Conservation (phyloP, 805 yeast species). For the Millerago galiae region DNA sequence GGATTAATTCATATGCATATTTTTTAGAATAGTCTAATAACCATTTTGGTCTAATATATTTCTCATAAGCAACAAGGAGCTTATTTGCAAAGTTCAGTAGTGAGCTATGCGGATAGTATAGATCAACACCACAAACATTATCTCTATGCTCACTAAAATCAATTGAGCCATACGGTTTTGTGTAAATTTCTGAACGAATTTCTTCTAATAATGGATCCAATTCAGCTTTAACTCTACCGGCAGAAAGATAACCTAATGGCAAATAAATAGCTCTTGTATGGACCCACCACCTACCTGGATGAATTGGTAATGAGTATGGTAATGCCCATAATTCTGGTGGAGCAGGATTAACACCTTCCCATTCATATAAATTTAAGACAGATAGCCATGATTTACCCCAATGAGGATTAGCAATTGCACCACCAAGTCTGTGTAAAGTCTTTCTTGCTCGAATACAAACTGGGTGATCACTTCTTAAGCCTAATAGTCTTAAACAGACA, state of each 20-base stretch:
- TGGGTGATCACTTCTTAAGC: slow-evolving; percentile 66
- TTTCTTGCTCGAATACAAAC: slow-evolving; percentile 71
- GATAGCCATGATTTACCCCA: slow-evolving; percentile 98
- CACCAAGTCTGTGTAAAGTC: slow-evolving; percentile 70
- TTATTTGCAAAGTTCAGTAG: slow-evolving; percentile 58
- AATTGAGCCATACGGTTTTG: slow-evolving; percentile 54
- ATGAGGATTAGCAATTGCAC: slow-evolving; percentile 86
- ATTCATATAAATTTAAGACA: slow-evolving; percentile 68
- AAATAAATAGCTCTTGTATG: slow-evolving; percentile 90
- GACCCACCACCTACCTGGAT: slow-evolving; percentile 99
- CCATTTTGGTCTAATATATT: slow-evolving; percentile 72
- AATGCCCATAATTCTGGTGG: slow-evolving; percentile 92
- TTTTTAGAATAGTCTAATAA: slow-evolving; percentile 44
- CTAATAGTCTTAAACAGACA: slow-evolving; percentile 72
- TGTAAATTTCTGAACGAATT: slow-evolving; percentile 77
- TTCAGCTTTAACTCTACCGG: slow-evolving; percentile 48
- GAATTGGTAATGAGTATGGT: slow-evolving; percentile 77
- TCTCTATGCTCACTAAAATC: slow-evolving; percentile 70
- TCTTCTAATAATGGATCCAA: slow-evolving; percentile 57
- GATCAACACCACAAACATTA: slow-evolving; percentile 83
- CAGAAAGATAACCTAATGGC: slow-evolving; percentile 76
- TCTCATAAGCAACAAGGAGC: slow-evolving; percentile 58
- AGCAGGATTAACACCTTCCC: slow-evolving; percentile 98
- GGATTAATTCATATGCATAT: slow-evolving; percentile 53
- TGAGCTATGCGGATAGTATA: slow-evolving; percentile 87